These are phyloP conservation scores for Leishmania arabica DNA, from an alignment of 208 protist species.

Conservation along the genomic window DNA sequence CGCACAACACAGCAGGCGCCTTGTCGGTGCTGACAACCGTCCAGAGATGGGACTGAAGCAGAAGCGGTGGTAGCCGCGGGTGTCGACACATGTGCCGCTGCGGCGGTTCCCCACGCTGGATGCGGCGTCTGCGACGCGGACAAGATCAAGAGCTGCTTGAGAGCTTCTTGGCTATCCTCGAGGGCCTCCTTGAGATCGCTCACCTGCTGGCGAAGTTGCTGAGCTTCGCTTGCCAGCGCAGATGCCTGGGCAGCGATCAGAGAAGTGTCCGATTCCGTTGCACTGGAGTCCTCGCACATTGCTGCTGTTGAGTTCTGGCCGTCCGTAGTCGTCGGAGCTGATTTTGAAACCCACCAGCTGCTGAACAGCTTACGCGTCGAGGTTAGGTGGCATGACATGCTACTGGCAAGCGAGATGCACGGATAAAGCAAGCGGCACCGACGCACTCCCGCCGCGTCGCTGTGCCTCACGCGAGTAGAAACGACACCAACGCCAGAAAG, in stretches of 20 bases:
- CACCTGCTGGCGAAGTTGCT: conserved; percentile 24
- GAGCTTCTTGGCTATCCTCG: conserved; percentile 28
- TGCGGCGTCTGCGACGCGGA: background rate
- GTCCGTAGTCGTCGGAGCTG: background rate
- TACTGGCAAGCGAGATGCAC: background rate
- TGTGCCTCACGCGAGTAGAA: background rate
- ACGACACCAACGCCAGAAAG: background rate
- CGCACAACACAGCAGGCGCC: conserved; percentile 57
- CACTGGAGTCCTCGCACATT: background rate
- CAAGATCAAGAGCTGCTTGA: conserved; percentile 29
- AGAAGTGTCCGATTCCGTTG: background rate
- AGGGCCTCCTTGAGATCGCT: conserved; percentile 29
- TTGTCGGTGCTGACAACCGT: conserved; percentile 27
- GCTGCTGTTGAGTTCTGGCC: background rate
- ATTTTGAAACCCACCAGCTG: background rate
- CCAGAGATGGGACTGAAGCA: conserved; percentile 7
- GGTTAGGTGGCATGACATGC: background rate
- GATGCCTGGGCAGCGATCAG: background rate
- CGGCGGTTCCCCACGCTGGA: background rate
- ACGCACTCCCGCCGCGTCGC: background rate
- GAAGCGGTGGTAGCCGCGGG: background rate
- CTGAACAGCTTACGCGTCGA: background rate
- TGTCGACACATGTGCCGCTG: background rate
- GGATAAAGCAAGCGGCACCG: background rate
- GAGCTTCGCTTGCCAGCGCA: background rate